Conservation (phyloP, 305 asterid genomes). For the Fraxinus nigra region DNA sequence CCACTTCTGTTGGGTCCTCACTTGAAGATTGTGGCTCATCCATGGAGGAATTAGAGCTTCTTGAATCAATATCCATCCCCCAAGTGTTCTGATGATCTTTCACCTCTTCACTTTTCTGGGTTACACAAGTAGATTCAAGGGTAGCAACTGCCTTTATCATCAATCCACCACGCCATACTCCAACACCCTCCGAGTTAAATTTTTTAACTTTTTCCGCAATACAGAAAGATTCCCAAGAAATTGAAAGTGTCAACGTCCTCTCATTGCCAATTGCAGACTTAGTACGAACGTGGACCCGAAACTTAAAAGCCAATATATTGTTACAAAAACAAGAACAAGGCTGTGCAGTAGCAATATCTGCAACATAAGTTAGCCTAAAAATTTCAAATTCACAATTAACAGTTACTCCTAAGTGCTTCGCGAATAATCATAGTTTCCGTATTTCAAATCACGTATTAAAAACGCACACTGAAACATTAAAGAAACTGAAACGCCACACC, state of each 20-base stretch:
- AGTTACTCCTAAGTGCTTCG: neutral
- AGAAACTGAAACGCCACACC: neutral
- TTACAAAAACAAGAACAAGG: constrained; percentile 65
- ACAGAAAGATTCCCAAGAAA: constrained; percentile 41
- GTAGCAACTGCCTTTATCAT: constrained; percentile 67
- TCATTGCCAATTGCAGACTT: constrained; percentile 42
- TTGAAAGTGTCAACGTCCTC: constrained; percentile 33
- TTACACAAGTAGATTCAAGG: constrained; percentile 45
- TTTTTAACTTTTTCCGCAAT: constrained; percentile 33
- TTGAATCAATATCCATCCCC: constrained; percentile 43
- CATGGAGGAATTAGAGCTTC: constrained; percentile 25
- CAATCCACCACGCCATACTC: constrained; percentile 44
- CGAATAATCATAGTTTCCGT: neutral
- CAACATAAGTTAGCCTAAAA: constrained; percentile 25
- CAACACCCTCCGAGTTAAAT: constrained; percentile 30
- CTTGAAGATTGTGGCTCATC: constrained; percentile 34
- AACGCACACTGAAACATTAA: neutral
- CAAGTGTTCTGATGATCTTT: constrained; percentile 30
- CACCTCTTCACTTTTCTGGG: constrained; percentile 30
- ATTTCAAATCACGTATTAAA: neutral
- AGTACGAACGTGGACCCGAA: constrained; percentile 32
- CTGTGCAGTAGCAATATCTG: constrained; percentile 84
- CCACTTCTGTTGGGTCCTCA: constrained; percentile 48
- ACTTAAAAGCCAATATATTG: constrained; percentile 42
- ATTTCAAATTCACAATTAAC: neutral